phyloP scores from a whole-genome alignment of 1,139 yeast species.

The Nadsonia starkeyi-henricii region DNA sequence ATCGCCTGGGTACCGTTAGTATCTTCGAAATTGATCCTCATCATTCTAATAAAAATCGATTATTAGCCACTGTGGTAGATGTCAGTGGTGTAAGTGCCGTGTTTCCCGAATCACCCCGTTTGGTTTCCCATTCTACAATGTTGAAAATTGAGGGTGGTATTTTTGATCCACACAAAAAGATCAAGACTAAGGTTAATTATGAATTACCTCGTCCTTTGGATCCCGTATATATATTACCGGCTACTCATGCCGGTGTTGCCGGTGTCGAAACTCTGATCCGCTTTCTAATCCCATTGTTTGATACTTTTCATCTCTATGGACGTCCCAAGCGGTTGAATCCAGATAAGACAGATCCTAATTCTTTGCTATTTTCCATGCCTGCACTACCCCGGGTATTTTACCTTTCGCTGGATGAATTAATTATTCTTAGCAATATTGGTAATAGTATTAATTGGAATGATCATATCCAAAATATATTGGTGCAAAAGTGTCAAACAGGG shows the following conservation, averaged over 20 bases:
- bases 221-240: conserved; percentile 78
- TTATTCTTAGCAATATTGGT: conserved; percentile 19
- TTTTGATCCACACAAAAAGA: conserved; percentile 36
- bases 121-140: conserved; percentile 79
- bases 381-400: conserved; percentile 81
- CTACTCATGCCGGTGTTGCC: conserved; percentile 81
- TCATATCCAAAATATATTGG: no score
- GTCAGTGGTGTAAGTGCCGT: conserved; percentile 76
- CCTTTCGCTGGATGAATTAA: conserved; percentile 44
- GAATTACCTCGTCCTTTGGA: no score
- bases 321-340: conserved; percentile 83
- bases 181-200: conserved; percentile 47
- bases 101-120: conserved; percentile 72
- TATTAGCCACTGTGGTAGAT: conserved; percentile 61
- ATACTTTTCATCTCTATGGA: conserved; percentile 79
- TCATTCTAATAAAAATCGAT: conserved; percentile 19
- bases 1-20: conserved; percentile 22
- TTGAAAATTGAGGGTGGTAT: conserved; percentile 88
- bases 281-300: conserved; percentile 72
- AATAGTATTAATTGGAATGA: no score
- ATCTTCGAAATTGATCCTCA: conserved; percentile 18
- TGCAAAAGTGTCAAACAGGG: no score
- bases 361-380: conserved; percentile 82
- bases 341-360: conserved; percentile 63
- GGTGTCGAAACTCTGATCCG: conserved; percentile 90